These are phyloP conservation scores for Curvularia eragrostidis DNA, from an alignment of 2,329 filamentous ascomycete genomes.

Conservation along the genomic window DNA sequence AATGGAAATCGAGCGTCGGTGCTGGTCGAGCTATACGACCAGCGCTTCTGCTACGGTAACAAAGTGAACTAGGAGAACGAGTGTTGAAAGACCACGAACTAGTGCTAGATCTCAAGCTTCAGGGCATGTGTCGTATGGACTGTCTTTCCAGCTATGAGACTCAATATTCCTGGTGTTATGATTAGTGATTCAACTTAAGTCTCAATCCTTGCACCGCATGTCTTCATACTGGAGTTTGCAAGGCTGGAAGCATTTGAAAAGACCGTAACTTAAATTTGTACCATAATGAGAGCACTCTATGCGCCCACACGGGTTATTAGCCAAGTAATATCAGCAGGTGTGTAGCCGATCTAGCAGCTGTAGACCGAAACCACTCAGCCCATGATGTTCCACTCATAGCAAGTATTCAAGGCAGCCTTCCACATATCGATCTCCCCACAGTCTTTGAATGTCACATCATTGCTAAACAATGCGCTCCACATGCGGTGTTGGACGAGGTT, in stretches of 20 bases:
- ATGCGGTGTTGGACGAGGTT: conserved; percentile 1
- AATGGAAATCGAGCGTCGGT: no score
- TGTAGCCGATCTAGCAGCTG: background rate
- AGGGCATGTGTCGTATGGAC: no score
- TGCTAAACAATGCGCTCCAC: background rate
- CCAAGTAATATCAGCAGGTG: background rate
- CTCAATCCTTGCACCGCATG: background rate
- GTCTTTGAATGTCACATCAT: background rate
- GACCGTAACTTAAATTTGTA: background rate
- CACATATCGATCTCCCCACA: background rate
- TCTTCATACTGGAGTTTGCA: background rate
- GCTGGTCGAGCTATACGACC: no score
- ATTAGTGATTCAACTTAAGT: background rate
- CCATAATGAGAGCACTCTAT: background rate
- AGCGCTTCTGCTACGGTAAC: no score
- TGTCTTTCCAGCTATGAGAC: no score
- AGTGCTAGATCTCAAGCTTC: no score
- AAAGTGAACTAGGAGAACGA: no score
- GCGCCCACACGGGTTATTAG: background rate
- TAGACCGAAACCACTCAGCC: background rate
- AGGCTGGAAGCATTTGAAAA: background rate
- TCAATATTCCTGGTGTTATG: no score
- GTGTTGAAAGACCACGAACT: no score
- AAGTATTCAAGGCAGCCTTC: no score
- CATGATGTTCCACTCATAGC: background rate